Base-by-base conservation (phyloP, 108 stramenopile species). In the Skeletonema potamos region DNA sequence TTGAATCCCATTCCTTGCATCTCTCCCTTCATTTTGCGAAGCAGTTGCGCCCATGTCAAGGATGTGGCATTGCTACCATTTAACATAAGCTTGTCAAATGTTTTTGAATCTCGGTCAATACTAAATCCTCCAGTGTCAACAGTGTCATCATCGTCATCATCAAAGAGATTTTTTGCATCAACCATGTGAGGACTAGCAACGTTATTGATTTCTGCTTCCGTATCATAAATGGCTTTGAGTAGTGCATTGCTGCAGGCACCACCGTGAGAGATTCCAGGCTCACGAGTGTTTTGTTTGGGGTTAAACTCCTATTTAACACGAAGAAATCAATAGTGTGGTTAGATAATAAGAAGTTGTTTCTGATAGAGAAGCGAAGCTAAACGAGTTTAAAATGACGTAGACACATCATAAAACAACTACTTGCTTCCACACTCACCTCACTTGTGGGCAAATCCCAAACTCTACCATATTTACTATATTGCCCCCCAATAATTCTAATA, bases 211-310 rank as follows among this genome's bases (percentile, higher is more conserved):
- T 87, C 91, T 28, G 84, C 83, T 58, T 87, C 93, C 11, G 88
- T 84, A 70, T 94, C 93, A 64, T 94, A 94, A 34, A 94, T 77
- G 6, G 90, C 93, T 70, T 94, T 94, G 51, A 94, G 85, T 74
- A 94, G 81, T 43, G 89, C 83, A 64, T 92, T 94, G 64, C 81
- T 72, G 62, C 82, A 84, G 17, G 91, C 88, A 46, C 93, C 93
- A 22, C 93, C 93, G 76, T 89, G 88, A 26, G 89, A 90, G 66
- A 88, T 68, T 28, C 91, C 91, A 70, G 85, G 82, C 58, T 79
- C 78, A 17, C 69, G 41, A n/a, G 78, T 62, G 55, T 63, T 80
- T 3, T 70, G 22, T 17, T 66, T 60, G 51, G 76, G 26, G 39
- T 83, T 72, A 41, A 83, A 75, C 27, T 75, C 74, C 79, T 82